These are phyloP conservation scores for Myxozyma geophila DNA, from an alignment of 805 yeast genomes.

Conservation along the genomic window DNA sequence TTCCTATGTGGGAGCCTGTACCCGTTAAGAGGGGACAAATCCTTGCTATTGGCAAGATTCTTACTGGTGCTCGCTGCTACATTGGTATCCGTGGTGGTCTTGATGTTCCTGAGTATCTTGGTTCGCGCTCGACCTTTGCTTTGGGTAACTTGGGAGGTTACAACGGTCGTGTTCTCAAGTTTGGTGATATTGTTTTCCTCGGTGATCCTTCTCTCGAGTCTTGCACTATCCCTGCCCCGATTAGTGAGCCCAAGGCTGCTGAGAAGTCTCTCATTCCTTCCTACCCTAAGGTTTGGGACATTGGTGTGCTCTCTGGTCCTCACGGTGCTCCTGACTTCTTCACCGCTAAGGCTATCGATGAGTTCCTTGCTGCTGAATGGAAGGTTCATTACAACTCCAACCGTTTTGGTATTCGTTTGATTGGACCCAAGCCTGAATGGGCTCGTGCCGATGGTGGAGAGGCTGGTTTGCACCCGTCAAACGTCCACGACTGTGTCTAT, in stretches of 20 bases:
- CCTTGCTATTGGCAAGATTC: constrained; percentile 77
- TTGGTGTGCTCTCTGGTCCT: constrained; percentile 96
- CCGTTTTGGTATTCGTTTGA: constrained; percentile 91
- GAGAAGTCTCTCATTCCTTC: constrained; percentile 62
- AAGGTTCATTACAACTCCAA: constrained; percentile 96
- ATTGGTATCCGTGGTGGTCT: constrained; percentile 90
- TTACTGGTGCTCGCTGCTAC: constrained; percentile 86
- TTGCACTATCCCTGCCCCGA: constrained; percentile 74
- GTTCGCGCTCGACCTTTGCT: constrained; percentile 96
- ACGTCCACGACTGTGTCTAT: constrained; percentile 96
- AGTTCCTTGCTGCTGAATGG: constrained; percentile 81
- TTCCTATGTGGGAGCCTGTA: constrained; percentile 74
- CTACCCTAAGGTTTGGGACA: constrained; percentile 69
- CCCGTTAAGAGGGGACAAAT: constrained; percentile 73
- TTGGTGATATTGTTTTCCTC: constrained; percentile 88
- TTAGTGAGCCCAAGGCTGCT: constrained; percentile 61
- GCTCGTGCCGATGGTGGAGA: constrained; percentile 96
- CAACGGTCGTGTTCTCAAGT: constrained; percentile 88
- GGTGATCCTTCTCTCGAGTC: constrained; percentile 75
- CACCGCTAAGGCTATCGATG: constrained; percentile 69
- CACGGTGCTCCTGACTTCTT: constrained; percentile 98
- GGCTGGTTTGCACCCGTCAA: constrained; percentile 98
- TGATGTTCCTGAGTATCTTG: constrained; percentile 91
- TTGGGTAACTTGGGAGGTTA: constrained; percentile 89
- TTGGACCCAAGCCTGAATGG: constrained; percentile 97